Conservation (phyloP, 768 basidiomycete species). For the Leccinum uliginosum region DNA sequence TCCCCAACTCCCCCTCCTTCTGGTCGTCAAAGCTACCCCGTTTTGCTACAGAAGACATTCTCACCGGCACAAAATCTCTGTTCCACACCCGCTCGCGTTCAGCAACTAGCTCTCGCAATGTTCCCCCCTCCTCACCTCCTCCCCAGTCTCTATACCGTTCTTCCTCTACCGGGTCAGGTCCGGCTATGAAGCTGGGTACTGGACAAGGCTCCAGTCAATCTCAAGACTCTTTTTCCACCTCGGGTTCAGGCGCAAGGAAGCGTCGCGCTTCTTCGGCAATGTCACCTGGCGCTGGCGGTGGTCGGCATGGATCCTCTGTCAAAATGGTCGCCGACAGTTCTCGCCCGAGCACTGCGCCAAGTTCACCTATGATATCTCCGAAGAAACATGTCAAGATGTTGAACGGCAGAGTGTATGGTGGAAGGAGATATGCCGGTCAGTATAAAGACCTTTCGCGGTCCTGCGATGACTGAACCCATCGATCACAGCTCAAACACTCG, state of each 20-base stretch:
- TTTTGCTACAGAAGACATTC: constrained; percentile 29
- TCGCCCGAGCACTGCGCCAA: constrained; percentile 13
- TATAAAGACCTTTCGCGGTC: background rate
- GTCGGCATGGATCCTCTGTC: constrained; percentile 20
- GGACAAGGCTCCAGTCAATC: background rate
- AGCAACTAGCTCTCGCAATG: background rate
- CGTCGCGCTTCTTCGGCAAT: constrained; percentile 21
- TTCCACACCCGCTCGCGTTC: constrained; percentile 27
- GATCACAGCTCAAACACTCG: constrained; percentile 27
- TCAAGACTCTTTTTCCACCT: background rate
- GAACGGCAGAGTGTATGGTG: constrained; percentile 83
- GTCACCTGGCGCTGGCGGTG: constrained; percentile 26
- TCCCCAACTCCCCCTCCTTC: constrained; percentile 13
- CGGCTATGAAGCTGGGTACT: background rate
- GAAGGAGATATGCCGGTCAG: constrained; percentile 28
- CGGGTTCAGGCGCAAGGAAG: constrained; percentile 7
- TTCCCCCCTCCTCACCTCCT: constrained; percentile 13
- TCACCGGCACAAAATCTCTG: constrained; percentile 28
- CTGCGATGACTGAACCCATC: background rate
- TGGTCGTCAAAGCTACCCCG: constrained; percentile 10
- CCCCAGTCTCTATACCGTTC: constrained; percentile 17
- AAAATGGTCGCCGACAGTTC: background rate
- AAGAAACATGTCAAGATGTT: constrained; percentile 58
- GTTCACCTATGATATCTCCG: background rate
- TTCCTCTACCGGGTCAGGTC: constrained; percentile 17